A percentile compares a stretch with the other conserved stretches of the same genome.
Conservation (phyloP, 176 grass and related monocot genomes). For the Panicum miliaceum region DNA sequence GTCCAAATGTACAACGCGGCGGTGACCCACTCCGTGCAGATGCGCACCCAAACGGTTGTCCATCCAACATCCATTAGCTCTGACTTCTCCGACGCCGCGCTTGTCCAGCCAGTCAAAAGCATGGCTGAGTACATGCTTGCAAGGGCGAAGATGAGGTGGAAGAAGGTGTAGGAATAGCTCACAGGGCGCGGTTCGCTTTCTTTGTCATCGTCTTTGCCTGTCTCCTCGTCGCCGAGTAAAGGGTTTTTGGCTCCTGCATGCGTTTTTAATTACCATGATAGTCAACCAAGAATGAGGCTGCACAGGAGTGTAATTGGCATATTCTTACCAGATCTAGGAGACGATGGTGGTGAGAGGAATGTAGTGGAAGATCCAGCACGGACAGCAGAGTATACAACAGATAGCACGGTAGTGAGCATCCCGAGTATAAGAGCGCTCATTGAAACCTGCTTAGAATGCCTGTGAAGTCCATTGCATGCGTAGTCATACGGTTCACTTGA, state of each 20-base stretch:
- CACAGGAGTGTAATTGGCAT: not conserved
- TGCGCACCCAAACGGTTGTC: constrained; percentile 96
- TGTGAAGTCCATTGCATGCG: constrained; percentile 86
- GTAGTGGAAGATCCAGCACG: constrained; percentile 91
- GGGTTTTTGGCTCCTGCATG: constrained; percentile 61
- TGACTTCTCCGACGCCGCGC: constrained; percentile 64
- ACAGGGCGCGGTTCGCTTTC: constrained; percentile 56
- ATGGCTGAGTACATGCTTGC: constrained; percentile 98
- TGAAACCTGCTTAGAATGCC: constrained; percentile 84
- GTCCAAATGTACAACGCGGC: constrained; percentile 82
- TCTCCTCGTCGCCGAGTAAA: constrained; percentile 62
- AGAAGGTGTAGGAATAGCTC: constrained; percentile 94
- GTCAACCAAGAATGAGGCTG: not conserved
- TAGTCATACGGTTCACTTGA: constrained; percentile 89
- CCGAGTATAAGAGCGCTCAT: constrained; percentile 77
- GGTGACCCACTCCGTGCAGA: constrained; percentile 86
- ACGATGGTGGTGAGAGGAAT: constrained; percentile 86
- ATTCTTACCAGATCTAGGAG: constrained; percentile 75
- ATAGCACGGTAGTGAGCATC: constrained; percentile 95
- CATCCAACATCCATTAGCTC: constrained; percentile 97
- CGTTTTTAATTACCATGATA: constrained; percentile 29
- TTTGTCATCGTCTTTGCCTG: constrained; percentile 55
- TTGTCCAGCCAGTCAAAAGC: constrained; percentile 93
- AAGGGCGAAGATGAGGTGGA: constrained; percentile 94
- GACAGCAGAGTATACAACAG: constrained; percentile 93